phyloP scores from a whole-genome alignment of 73 alveolate genomes.

The Symbiodinium natans region DNA sequence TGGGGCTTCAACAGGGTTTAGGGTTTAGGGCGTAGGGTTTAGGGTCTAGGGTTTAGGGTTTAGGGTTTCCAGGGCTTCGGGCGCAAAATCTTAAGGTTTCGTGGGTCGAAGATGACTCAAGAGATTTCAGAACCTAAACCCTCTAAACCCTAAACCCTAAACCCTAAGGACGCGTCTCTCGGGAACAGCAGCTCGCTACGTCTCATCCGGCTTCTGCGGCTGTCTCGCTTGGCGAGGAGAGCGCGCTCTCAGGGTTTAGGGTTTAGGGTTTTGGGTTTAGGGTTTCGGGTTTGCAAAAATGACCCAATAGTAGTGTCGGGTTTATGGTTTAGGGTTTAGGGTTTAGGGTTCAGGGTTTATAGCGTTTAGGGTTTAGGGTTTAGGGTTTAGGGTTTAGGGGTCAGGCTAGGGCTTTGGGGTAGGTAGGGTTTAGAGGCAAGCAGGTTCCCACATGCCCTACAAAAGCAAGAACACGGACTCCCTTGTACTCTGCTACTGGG shows the following conservation, averaged over 20 bases:
- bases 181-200: constrained; percentile 66
- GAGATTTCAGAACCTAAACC: too few species aligned
- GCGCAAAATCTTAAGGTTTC: too few species aligned
- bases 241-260: background rate
- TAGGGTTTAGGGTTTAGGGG: background rate
- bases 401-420: background rate
- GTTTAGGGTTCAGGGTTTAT: background rate
- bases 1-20: too few species aligned
- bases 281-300: background rate
- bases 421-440: background rate
- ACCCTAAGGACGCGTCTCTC: constrained; percentile 2
- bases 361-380: background rate
- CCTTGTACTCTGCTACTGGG: too few species aligned
- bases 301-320: too few species aligned
- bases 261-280: background rate
- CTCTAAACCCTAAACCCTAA: background rate
- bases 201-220: constrained; percentile 61
- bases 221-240: constrained; percentile 85
- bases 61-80: too few species aligned
- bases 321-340: background rate
- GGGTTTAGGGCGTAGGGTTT: too few species aligned
- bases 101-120: too few species aligned
- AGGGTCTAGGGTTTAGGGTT: too few species aligned
- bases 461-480: too few species aligned
- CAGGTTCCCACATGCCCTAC: too few species aligned